Conservation (phyloP, 2,329 filamentous ascomycete genomes). For the Sporothrix dimorphospora region DNA sequence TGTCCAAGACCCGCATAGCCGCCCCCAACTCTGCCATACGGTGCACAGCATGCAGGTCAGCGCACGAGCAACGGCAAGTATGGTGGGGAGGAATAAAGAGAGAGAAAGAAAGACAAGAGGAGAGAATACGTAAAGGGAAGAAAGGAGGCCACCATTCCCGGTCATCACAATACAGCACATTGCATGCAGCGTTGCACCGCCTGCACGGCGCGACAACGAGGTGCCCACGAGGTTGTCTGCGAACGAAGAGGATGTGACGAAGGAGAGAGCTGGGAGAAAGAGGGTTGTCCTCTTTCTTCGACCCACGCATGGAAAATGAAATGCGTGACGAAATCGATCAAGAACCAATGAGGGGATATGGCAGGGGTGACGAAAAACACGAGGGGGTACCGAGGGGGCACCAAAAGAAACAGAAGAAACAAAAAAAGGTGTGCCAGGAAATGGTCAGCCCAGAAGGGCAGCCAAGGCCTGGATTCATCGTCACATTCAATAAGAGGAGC, state of each 20-base stretch:
- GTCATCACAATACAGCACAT: conserved; percentile 13
- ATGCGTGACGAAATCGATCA: conserved; percentile 1
- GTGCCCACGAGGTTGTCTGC: background rate
- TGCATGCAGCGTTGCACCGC: conserved; percentile 21
- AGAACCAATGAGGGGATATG: conserved; percentile 1
- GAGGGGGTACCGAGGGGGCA: too few species aligned
- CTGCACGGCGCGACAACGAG: conserved; percentile 9
- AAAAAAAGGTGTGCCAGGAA: conserved; percentile 2
- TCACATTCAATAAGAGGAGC: background rate
- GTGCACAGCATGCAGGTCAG: conserved; percentile 13
- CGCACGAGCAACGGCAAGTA: conserved; percentile 15
- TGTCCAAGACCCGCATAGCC: conserved; percentile 19
- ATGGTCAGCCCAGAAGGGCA: background rate
- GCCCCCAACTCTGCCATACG: conserved; percentile 18
- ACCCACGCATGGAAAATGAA: background rate
- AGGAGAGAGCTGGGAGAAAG: background rate
- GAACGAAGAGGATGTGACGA: background rate
- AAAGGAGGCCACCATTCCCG: background rate
- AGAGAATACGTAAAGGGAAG: background rate
- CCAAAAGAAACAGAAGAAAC: background rate
- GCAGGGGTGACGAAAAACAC: background rate
- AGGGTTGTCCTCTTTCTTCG: background rate
- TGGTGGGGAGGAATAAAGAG: background rate
- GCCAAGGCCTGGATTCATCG: background rate
- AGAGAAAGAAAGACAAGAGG: background rate